Conservation (phyloP, 2,329 filamentous ascomycete species). For the Metarhizium album region DNA sequence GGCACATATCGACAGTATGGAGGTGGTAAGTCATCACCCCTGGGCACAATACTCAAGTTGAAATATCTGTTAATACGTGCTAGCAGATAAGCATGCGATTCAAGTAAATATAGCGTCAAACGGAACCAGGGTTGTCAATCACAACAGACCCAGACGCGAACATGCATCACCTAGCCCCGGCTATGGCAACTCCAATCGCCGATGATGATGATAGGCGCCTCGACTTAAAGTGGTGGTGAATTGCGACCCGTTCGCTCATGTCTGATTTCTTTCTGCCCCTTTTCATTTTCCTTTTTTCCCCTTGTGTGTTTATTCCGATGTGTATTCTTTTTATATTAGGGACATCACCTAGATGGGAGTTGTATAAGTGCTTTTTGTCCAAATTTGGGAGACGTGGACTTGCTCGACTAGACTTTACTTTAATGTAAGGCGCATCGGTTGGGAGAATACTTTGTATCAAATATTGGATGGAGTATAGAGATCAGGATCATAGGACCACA, state of each 20-base stretch:
- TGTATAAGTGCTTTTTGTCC: neutral
- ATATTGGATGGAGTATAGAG: neutral
- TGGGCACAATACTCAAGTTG: neutral
- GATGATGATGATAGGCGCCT: neutral
- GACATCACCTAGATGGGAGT: no score
- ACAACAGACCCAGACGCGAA: constrained; percentile 21
- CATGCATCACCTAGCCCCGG: constrained; percentile 18
- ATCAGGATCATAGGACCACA: neutral
- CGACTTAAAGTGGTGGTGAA: neutral
- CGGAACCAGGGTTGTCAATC: constrained; percentile 21
- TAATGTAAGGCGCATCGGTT: neutral
- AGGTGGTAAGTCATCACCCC: constrained; percentile 16
- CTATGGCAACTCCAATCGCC: constrained; percentile 11
- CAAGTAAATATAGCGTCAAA: constrained; percentile 13
- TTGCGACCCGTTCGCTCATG: no score
- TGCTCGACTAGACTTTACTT: no score
- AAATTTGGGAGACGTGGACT: neutral
- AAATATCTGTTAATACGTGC: constrained; percentile 7
- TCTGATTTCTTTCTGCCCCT: no score
- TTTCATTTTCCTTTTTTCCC: no score
- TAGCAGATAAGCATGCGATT: constrained; percentile 18
- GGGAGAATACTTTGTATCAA: neutral
- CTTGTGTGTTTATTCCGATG: no score
- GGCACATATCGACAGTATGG: constrained; percentile 21
- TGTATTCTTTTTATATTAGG: no score